A percentile compares a stretch with the other conserved stretches of the same genome.
These are phyloP conservation scores for Arthroderma sp. DNA, from an alignment of 2,329 filamentous ascomycete genomes.

Conservation along the genomic window DNA sequence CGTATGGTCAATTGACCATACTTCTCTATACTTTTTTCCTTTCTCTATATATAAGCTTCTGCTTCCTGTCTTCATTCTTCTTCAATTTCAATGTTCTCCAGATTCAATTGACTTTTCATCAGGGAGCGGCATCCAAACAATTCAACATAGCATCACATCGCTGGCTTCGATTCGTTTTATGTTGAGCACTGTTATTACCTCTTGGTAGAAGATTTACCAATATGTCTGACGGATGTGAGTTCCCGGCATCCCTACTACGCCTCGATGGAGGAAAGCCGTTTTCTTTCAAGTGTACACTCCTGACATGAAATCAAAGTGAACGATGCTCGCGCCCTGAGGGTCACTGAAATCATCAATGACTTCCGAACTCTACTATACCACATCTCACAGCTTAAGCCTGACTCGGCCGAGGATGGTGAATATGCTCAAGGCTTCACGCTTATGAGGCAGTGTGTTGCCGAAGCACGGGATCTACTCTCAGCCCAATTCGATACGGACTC, in stretches of 20 bases:
- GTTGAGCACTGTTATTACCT: constrained; percentile 1
- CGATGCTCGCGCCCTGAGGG: constrained; percentile 48
- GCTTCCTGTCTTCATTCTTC: no score
- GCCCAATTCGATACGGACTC: constrained; percentile 38
- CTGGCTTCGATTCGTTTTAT: constrained; percentile 7
- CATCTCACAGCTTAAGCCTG: constrained; percentile 41
- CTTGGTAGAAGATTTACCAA: constrained; percentile 6
- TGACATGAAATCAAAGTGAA: constrained; percentile 38
- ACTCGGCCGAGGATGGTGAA: constrained; percentile 41
- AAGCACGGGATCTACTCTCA: constrained; percentile 42
- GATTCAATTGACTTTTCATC: not conserved
- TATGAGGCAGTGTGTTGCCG: constrained; percentile 41
- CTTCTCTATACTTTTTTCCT: not conserved
- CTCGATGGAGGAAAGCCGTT: no score
- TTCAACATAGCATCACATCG: not conserved
- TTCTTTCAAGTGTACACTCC: not conserved
- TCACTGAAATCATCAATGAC: constrained; percentile 52
- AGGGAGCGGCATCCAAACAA: not conserved
- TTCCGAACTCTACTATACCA: constrained; percentile 49
- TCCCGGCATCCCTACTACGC: not conserved
- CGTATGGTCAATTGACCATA: constrained; percentile 1
- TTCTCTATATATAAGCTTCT: not conserved
- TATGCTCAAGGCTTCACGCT: constrained; percentile 47
- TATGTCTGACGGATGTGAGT: constrained; percentile 47
- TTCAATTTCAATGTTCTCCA: not conserved